Base-by-base conservation (phyloP, 1,284 basidiomycete genomes). In the Moesziomyces aphidis region DNA sequence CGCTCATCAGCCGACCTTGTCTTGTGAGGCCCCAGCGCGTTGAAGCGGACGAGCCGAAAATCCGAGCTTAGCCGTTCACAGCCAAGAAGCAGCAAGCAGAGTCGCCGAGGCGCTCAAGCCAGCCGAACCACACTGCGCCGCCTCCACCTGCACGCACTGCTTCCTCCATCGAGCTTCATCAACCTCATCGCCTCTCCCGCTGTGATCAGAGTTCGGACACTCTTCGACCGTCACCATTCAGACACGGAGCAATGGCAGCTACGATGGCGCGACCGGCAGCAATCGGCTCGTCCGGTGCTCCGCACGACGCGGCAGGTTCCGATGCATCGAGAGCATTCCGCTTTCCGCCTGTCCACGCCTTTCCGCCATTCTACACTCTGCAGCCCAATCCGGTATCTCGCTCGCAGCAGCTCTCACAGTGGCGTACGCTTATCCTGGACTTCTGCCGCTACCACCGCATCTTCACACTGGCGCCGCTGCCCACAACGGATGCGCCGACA, bases 281-380 rank as follows among this genome's bases (percentile, higher is more conserved):
- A 9, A 24, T 54, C 54, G 65, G 31, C 21, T 47, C 59, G 11
- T 50, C 55, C 50, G 34, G 36, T 21, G 50, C 47, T 31, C 47
- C 58, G n/a, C 22, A n/a, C 6, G 47, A 47, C 21, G 31, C n/a
- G 24, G n/a, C 34, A 36, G 23, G n/a, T 13, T 24, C 44, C 10
- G 44, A 46, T 21, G 26, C 21, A 19, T n/a, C 9, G 45, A 34
- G 13, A 19, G 5, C 52, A 10, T 88, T 86, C 73, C 76, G 76
- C 28, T 86, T 82, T 51, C 88, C 88, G 0, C 81, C 86, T 0
- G 85, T 88, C 51, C 87, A 86, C 85, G 85, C 84, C n/a, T 89
- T 88, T 66, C 87, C 88, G 2, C 88, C 88, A 0, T 88, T 89
- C 84, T 89, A 87, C 82, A 88, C 88, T 75, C 76, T 86, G 5